phyloP scores from a whole-genome alignment of 164 flowering plant genomes.

The Magnolia officinalis region DNA sequence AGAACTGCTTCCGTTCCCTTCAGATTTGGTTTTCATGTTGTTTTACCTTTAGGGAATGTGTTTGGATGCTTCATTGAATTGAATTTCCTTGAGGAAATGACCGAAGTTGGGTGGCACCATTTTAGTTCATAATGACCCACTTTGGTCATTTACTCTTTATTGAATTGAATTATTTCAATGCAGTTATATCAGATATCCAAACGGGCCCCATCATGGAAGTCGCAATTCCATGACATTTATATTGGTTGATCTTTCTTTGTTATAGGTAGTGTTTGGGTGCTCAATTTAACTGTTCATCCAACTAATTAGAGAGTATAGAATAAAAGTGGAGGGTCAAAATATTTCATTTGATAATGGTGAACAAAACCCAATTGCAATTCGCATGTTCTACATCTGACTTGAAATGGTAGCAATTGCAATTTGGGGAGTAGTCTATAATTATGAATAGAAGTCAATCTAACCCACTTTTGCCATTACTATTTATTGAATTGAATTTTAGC shows the following conservation, averaged over 20 bases:
- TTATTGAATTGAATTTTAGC: no score
- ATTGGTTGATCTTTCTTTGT: not conserved
- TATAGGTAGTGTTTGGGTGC: not conserved
- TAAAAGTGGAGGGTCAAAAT: no score
- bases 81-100: slow-evolving; percentile 13
- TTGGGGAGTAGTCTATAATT: not conserved
- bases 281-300: not conserved
- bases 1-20: not conserved
- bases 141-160: no score
- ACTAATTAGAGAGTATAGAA: no score
- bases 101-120: not conserved
- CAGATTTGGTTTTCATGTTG: not conserved
- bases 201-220: no score
- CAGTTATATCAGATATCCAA: no score
- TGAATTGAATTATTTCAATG: no score
- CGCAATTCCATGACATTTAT: no score
- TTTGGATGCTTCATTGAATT: not conserved
- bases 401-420: not conserved
- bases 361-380: not conserved
- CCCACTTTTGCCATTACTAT: not conserved
- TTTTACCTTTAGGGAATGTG: slow-evolving; percentile 10
- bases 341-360: not conserved
- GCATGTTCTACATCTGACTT: not conserved
- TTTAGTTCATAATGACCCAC: not conserved
- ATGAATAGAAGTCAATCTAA: no score